These are phyloP conservation scores for Suillus luteus DNA, from an alignment of 768 basidiomycete species.

Conservation along the genomic window DNA sequence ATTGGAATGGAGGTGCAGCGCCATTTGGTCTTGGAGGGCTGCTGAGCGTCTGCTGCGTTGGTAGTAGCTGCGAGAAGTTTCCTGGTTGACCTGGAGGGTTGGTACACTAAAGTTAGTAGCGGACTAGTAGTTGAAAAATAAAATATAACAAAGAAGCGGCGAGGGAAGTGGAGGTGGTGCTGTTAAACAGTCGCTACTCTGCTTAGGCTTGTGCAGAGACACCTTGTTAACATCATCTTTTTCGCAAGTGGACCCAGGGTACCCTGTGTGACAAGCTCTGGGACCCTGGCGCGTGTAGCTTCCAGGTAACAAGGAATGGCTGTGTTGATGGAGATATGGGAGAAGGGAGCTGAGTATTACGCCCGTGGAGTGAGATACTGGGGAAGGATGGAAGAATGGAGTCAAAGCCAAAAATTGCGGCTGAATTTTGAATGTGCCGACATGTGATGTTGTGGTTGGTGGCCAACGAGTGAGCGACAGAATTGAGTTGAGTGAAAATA, in stretches of 20 bases:
- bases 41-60: constrained; percentile 33
- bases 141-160: too few relatives aligned
- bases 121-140: too few relatives aligned
- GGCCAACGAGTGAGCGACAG: too few relatives aligned
- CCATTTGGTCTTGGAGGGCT: constrained; percentile 45
- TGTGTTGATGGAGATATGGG: constrained; percentile 48
- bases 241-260: too few relatives aligned
- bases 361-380: constrained; percentile 15
- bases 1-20: constrained; percentile 51
- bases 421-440: too few relatives aligned
- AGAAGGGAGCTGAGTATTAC: constrained; percentile 51
- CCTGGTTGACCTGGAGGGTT: constrained; percentile 34
- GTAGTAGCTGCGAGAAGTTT: constrained; percentile 36
- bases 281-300: too few relatives aligned
- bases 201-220: neutral
- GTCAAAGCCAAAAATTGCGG: neutral
- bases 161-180: too few relatives aligned
- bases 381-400: constrained; percentile 11
- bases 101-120: too few relatives aligned
- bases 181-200: too few relatives aligned
- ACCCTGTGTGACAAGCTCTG: too few relatives aligned
- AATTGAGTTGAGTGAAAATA: too few relatives aligned
- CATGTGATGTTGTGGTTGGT: too few relatives aligned
- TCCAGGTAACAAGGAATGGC: constrained; percentile 16
- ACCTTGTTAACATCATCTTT: neutral